Evolutionary conservation across 345 rosid species (phyloP).

Genomic region (Punica granatum): DNA sequence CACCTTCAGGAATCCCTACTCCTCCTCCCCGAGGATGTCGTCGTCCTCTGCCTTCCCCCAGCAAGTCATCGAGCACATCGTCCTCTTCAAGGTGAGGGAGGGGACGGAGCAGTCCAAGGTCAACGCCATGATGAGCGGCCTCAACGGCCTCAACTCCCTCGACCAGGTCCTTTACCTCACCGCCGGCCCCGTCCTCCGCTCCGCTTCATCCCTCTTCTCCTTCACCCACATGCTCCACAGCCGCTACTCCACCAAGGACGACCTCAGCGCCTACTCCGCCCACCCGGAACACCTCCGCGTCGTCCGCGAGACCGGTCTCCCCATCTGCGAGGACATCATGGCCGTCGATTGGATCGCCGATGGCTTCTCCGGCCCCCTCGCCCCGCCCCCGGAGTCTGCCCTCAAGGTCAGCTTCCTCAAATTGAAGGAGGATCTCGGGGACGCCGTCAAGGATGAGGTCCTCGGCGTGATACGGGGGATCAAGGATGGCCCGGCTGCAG

Average conservation of each 20-base stretch:
- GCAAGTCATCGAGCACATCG: slow-evolving; percentile 57
- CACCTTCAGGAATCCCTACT: slow-evolving; percentile 13
- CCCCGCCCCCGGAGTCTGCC: slow-evolving; percentile 38
- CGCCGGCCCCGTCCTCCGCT: slow-evolving; percentile 48
- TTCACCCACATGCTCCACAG: slow-evolving; percentile 91
- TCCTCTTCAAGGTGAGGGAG: slow-evolving; percentile 69
- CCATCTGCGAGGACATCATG: slow-evolving; percentile 70
- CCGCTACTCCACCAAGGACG: slow-evolving; percentile 60
- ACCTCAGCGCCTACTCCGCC: slow-evolving; percentile 39
- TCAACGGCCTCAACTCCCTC: slow-evolving; percentile 47
- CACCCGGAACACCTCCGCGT: slow-evolving; percentile 58
- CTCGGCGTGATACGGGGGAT: slow-evolving; percentile 40
- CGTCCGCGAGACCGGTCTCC: slow-evolving; percentile 50
- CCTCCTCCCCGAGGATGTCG: slow-evolving; percentile 18
- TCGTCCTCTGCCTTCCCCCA: slow-evolving; percentile 16
- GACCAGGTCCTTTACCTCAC: slow-evolving; percentile 55
- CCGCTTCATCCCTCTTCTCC: slow-evolving; percentile 28
- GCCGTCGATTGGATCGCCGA: slow-evolving; percentile 76
- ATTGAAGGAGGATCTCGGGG: slow-evolving; percentile 41
- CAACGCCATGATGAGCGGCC: slow-evolving; percentile 44
- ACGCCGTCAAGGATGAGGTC: slow-evolving; percentile 42
- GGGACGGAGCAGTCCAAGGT: slow-evolving; percentile 34
- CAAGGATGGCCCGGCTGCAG: slow-evolving; percentile 28
- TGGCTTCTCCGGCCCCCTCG: slow-evolving; percentile 18
- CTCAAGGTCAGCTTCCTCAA: slow-evolving; percentile 37